Evolutionary conservation across 371 early-diverging fungal genomes (phyloP).

Genomic region (Apophysomyces sp.): DNA sequence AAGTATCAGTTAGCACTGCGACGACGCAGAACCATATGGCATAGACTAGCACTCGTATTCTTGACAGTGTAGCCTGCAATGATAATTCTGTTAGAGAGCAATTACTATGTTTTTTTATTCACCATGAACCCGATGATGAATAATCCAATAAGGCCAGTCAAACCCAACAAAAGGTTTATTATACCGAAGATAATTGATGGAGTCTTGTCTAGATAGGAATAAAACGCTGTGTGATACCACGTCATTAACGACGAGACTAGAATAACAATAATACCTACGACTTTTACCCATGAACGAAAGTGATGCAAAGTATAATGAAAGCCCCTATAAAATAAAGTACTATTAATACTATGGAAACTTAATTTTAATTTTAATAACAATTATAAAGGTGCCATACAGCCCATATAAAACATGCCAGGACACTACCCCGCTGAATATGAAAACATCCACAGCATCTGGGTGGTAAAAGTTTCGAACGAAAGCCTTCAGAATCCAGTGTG

Average conservation of each 20-base stretch:
- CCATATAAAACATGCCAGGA: slow-evolving; percentile 27
- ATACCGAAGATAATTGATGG: slow-evolving; percentile 25
- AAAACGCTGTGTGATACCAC: slow-evolving; percentile 21
- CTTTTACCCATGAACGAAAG: slow-evolving; percentile 28
- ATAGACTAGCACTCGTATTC: slow-evolving; percentile 6
- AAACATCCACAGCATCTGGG: slow-evolving; percentile 30
- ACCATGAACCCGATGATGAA: slow-evolving; percentile 18
- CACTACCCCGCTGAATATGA: slow-evolving; percentile 12
- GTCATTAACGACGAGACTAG: neutral
- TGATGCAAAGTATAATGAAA: slow-evolving; percentile 34
- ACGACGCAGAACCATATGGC: slow-evolving; percentile 16
- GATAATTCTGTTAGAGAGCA: neutral
- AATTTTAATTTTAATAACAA: neutral
- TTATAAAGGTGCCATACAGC: slow-evolving; percentile 14
- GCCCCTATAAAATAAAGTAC: too few relatives aligned
- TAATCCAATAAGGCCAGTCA: slow-evolving; percentile 18
- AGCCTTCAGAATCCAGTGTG: slow-evolving; percentile 4
- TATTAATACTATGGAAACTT: too few relatives aligned
- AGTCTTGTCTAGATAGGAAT: slow-evolving; percentile 20
- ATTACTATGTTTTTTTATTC: neutral
- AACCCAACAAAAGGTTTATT: slow-evolving; percentile 29
- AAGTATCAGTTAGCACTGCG: slow-evolving; percentile 14
- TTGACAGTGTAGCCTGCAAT: slow-evolving; percentile 3
- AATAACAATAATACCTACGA: slow-evolving; percentile 17
- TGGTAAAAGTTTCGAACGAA: neutral